These are phyloP conservation scores for Zygosaccharomyces sapae DNA, from an alignment of 1,139 yeast species.

Conservation along the genomic window DNA sequence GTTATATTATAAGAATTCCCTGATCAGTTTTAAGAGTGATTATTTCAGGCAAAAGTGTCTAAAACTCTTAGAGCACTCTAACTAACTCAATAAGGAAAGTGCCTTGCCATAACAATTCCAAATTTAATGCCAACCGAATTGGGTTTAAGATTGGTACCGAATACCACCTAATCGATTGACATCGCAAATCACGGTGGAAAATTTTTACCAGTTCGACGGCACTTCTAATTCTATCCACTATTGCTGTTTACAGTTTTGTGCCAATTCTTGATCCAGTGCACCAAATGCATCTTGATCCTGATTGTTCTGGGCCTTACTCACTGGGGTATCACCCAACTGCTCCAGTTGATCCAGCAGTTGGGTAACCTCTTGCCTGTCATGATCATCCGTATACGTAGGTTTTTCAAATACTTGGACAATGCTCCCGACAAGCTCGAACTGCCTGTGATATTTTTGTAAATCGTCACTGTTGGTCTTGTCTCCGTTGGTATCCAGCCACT, in stretches of 20 bases:
- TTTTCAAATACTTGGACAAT: constrained; percentile 58
- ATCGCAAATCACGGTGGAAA: background rate
- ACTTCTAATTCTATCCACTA: constrained; percentile 7
- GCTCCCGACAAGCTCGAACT: constrained; percentile 50
- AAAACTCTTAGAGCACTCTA: no score
- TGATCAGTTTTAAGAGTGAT: background rate
- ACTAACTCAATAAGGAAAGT: background rate
- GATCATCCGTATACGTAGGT: constrained; percentile 50
- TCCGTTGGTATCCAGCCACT: constrained; percentile 42
- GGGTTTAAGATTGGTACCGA: background rate
- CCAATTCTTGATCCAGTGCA: constrained; percentile 33
- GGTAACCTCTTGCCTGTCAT: constrained; percentile 53
- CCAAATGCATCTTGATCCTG: constrained; percentile 24
- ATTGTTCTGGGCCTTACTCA: constrained; percentile 35
- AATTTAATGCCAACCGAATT: background rate
- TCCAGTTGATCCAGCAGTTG: constrained; percentile 63
- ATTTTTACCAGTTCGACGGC: background rate
- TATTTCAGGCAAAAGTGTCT: background rate
- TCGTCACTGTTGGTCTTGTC: constrained; percentile 44
- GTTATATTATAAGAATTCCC: background rate
- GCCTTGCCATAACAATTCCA: background rate
- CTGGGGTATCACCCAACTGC: constrained; percentile 85
- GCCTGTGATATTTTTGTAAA: constrained; percentile 49
- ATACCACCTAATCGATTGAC: background rate
- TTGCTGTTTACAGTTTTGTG: constrained; percentile 41